Evolutionary conservation across 768 basidiomycete species (phyloP).

Genomic region (Amanita inopinata): DNA sequence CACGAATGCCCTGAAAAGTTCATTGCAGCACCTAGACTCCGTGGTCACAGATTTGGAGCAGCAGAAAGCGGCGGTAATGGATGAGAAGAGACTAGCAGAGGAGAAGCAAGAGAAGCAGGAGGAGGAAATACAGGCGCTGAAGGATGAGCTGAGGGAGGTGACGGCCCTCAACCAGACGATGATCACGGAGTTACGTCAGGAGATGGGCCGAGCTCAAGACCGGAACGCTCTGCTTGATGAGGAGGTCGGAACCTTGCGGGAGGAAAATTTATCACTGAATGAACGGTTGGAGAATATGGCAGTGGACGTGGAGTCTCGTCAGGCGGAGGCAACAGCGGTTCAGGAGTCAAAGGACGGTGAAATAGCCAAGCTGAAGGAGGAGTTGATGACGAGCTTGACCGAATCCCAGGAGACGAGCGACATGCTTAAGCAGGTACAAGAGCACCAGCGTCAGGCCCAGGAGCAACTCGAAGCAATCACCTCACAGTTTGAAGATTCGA

Average conservation of each 20-base stretch:
- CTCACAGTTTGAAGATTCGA: slow-evolving; percentile 1
- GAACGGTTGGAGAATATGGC: not conserved
- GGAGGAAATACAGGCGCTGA: not conserved
- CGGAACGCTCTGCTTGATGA: not conserved
- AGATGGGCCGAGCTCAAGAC: slow-evolving; percentile 1
- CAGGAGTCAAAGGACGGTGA: not conserved
- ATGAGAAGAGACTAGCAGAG: not conserved
- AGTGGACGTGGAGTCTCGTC: not conserved
- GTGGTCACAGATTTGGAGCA: not conserved
- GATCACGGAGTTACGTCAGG: not conserved
- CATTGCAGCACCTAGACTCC: not conserved
- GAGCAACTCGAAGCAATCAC: not conserved
- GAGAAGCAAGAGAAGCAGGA: not conserved
- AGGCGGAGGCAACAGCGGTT: not conserved
- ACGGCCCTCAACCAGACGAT: not conserved
- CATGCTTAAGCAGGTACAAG: not conserved
- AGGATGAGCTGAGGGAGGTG: not conserved
- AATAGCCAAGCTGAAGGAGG: not conserved
- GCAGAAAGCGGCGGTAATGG: not conserved
- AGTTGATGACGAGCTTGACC: not conserved
- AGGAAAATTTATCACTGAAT: not conserved
- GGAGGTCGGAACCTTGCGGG: not conserved
- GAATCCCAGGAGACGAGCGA: slow-evolving; percentile 1
- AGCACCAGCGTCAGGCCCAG: slow-evolving; percentile 1
- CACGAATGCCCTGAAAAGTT: not conserved